Evolutionary conservation across 2,329 filamentous ascomycete genomes (phyloP).

Genomic region (Sporothrix pallida): DNA sequence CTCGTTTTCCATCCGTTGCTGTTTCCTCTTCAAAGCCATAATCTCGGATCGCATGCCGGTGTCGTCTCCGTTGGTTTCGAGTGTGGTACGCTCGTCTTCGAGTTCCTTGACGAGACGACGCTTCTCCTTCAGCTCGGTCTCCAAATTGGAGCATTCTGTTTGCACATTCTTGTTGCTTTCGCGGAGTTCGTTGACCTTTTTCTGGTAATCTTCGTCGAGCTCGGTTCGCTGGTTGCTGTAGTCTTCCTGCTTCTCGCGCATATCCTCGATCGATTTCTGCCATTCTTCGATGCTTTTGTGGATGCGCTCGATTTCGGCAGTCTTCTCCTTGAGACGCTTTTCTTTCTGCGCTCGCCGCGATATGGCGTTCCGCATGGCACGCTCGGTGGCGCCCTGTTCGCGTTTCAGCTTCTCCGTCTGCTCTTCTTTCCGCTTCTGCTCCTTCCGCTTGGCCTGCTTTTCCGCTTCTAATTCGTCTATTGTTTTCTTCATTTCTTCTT

Average conservation of each 20-base stretch:
- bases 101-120: conserved; percentile 73
- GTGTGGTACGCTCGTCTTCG: conserved; percentile 71
- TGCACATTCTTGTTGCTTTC: conserved; percentile 66
- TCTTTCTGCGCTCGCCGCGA: conserved; percentile 81
- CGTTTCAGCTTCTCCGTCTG: conserved; percentile 83
- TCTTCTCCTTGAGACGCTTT: conserved; percentile 70
- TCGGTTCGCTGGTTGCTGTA: conserved; percentile 61
- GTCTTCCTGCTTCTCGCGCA: conserved; percentile 60
- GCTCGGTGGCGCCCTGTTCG: conserved; percentile 78
- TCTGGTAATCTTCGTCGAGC: conserved; percentile 58
- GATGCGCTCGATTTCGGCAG: conserved; percentile 70
- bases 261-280: conserved; percentile 65
- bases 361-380: conserved; percentile 79
- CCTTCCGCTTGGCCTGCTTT: conserved; percentile 76
- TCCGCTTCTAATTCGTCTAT: conserved; percentile 75
- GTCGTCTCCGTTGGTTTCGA: conserved; percentile 66
- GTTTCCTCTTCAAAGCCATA: conserved; percentile 59
- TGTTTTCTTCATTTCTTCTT: conserved; percentile 70
- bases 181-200: conserved; percentile 58
- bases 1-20: conserved; percentile 59
- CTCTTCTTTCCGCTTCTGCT: conserved; percentile 88
- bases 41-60: conserved; percentile 61
- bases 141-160: conserved; percentile 67
- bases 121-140: conserved; percentile 75
- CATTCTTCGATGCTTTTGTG: conserved; percentile 73